These are phyloP conservation scores for Biscogniauxia sp. DNA, from an alignment of 2,329 filamentous ascomycete genomes.

Conservation along the genomic window DNA sequence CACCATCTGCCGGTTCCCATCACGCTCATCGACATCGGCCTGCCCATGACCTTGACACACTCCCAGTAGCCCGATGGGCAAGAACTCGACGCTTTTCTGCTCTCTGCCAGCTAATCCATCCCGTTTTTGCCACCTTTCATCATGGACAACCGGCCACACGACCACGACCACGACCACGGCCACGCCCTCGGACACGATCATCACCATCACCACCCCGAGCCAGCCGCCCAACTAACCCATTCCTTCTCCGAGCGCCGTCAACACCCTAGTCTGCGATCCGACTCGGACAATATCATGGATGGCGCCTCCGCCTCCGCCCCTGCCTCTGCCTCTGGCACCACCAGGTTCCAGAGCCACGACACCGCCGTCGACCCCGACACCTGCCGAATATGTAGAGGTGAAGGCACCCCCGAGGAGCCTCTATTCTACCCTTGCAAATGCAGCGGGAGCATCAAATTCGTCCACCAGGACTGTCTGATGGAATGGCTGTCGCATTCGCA, in stretches of 20 bases:
- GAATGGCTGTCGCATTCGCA: conserved; percentile 98
- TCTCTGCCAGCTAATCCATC: neutral
- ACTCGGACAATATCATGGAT: conserved; percentile 11
- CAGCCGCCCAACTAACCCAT: conserved; percentile 19
- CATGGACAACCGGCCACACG: conserved; percentile 10
- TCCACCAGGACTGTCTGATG: conserved; percentile 97
- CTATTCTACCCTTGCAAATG: conserved; percentile 99
- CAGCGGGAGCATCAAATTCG: conserved; percentile 97
- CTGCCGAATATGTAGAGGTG: conserved; percentile 95
- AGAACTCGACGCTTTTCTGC: neutral
- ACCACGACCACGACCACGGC: conserved; percentile 6
- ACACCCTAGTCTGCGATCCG: conserved; percentile 12
- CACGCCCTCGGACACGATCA: conserved; percentile 4
- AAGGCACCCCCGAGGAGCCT: conserved; percentile 77
- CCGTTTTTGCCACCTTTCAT: neutral
- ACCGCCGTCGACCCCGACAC: conserved; percentile 54
- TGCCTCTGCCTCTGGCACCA: neutral
- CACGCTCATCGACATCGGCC: neutral
- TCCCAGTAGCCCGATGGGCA: neutral
- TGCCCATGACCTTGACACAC: neutral
- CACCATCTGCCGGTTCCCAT: neutral
- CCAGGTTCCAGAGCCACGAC: conserved; percentile 9
- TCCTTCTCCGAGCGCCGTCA: conserved; percentile 14
- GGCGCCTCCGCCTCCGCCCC: conserved; percentile 4
- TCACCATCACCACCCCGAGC: neutral